Base-by-base conservation (phyloP, 768 basidiomycete genomes). In the Lactifluus hygrophoroides region DNA sequence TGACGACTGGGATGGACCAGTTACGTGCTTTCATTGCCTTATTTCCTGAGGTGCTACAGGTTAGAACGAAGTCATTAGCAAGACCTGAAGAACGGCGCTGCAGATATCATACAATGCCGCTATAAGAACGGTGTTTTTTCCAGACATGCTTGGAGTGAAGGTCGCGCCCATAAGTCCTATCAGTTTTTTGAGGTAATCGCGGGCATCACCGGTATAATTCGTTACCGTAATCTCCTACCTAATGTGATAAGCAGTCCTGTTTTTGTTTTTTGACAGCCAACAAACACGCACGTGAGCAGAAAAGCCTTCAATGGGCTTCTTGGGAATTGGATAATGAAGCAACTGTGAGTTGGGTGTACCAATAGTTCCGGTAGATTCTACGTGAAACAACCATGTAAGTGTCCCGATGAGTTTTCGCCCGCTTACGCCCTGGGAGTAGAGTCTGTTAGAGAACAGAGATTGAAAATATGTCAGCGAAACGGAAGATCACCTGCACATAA, bases 1-100 rank as follows among this genome's bases (percentile, higher is more conserved):
- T 95, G 11, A 94, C 86, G 57, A 94, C 76, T 0, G 91, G 86
- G 60, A 94, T 87, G 0, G 80, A 81, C 94, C 94, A 95, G 0
- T 81, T 74, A 8, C 76, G 74, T 0, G 92, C 90, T 66, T 88
- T 88, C 7, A 73, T 72, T 0, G 87, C 84, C 72, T 96, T 96
- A 1, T 61, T 69, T 5, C 67, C 67, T 0, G 55, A 52, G 11
- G 67, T 55, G 37, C 70, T 69, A 60, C 49, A n/a, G 28, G n/a
- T 37, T 50, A 43, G 30, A 19, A 35, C 23, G 14, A 19, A 17
- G 27, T 1, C 21, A 34, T 65, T 19, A 65, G 35, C 17, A 8
- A 21, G 47, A 38, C 37, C 16, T 46, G 28, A 30, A 14, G 21
- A 16, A 51, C 42, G 37, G 28, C 5, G 9, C 25, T 27, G 37